Evolutionary conservation across 1,284 basidiomycete species (phyloP).

Genomic region (Porodaedalea pini): DNA sequence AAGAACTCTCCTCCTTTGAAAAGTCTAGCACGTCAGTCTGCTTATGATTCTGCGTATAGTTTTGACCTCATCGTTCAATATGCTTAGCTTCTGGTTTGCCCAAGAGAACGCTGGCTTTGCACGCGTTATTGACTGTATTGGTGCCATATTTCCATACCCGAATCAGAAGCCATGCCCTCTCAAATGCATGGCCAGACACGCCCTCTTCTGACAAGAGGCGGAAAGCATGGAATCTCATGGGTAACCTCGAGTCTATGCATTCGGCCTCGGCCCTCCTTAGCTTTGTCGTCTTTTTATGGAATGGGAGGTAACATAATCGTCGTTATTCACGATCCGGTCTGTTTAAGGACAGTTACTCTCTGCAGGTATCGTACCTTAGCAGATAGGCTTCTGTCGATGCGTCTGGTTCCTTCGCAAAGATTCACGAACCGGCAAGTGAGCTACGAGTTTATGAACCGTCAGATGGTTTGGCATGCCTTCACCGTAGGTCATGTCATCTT

Average conservation of each 20-base stretch:
- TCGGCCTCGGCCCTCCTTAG: slow-evolving; percentile 63
- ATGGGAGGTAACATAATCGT: slow-evolving; percentile 64
- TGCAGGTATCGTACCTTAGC: slow-evolving; percentile 80
- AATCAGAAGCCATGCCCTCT: slow-evolving; percentile 72
- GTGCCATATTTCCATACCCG: slow-evolving; percentile 78
- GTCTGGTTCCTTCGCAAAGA: slow-evolving; percentile 70
- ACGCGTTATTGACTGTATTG: slow-evolving; percentile 73
- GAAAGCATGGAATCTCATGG: slow-evolving; percentile 72
- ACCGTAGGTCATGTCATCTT: slow-evolving; percentile 57
- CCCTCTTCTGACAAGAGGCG: slow-evolving; percentile 75
- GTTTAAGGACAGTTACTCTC: not conserved
- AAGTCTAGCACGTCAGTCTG: slow-evolving; percentile 32
- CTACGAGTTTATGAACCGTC: slow-evolving; percentile 99
- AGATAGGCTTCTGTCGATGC: slow-evolving; percentile 80
- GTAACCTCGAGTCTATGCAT: slow-evolving; percentile 65
- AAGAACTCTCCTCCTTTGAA: slow-evolving; percentile 27
- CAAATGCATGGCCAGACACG: slow-evolving; percentile 85
- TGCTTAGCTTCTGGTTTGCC: slow-evolving; percentile 58
- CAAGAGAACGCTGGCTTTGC: slow-evolving; percentile 56
- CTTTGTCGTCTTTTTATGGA: slow-evolving; percentile 82
- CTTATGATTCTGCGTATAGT: slow-evolving; percentile 24
- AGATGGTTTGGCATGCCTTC: slow-evolving; percentile 99
- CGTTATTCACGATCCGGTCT: not conserved
- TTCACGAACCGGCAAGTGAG: slow-evolving; percentile 83
- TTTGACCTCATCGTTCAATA: not conserved